Conservation (phyloP, 495 filamentous ascomycete genomes). For the Venustampulla echinocandica region DNA sequence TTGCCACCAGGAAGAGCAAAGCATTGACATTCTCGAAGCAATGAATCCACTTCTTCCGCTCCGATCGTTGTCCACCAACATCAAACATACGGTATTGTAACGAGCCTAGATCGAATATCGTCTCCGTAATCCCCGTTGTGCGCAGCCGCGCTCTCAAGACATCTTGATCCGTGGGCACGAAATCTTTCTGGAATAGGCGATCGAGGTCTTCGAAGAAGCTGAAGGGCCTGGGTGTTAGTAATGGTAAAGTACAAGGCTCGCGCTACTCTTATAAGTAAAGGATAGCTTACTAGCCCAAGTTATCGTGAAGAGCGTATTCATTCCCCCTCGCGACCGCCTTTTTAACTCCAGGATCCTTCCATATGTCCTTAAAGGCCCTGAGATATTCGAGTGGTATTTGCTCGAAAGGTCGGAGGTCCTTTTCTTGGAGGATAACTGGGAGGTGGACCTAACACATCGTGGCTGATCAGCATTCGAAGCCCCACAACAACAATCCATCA, state of each 20-base stretch:
- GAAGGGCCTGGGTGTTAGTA: conserved; percentile 19
- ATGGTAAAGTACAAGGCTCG: not conserved
- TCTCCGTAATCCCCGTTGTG: conserved; percentile 96
- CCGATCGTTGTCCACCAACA: conserved; percentile 92
- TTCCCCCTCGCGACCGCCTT: conserved; percentile 81
- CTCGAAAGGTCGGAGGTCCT: conserved; percentile 59
- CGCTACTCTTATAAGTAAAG: no score
- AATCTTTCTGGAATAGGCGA: conserved; percentile 76
- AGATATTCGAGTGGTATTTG: conserved; percentile 60
- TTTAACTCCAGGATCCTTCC: conserved; percentile 77
- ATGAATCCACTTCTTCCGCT: conserved; percentile 99
- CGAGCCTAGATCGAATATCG: conserved; percentile 86
- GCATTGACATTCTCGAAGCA: conserved; percentile 97
- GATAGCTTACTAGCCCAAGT: conserved; percentile 74
- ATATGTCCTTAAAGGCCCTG: conserved; percentile 73
- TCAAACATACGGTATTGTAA: conserved; percentile 99
- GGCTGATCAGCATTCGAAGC: conserved; percentile 1
- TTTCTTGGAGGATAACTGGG: conserved; percentile 21
- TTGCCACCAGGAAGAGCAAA: conserved; percentile 87
- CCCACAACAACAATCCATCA: conserved; percentile 1
- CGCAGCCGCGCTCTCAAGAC: conserved; percentile 84
- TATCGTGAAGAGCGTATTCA: conserved; percentile 95
- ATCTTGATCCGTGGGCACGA: conserved; percentile 94
- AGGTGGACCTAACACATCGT: conserved; percentile 14
- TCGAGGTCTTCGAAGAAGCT: conserved; percentile 92